Evolutionary conservation across 805 yeast genomes (phyloP), one percentile per base, ranked within the genome.

Genomic region (Lachancea thermotolerans): DNA sequence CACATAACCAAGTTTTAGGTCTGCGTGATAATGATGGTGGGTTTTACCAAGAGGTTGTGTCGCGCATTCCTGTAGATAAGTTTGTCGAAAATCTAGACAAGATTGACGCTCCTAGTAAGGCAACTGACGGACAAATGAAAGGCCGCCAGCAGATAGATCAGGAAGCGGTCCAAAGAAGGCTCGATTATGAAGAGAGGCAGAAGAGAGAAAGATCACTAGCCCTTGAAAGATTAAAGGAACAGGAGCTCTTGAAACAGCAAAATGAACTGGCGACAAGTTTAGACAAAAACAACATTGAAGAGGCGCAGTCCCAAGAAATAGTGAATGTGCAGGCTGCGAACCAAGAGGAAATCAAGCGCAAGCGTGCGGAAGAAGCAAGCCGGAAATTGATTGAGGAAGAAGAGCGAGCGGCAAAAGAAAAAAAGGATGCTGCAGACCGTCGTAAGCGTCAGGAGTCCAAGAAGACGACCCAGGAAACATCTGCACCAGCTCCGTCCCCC

Each of bases 61-160:
- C 59, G 10, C 55, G 56, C 16, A 49, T 62, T 3, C 66, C 68
- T 3, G 46, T 55, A 15, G 33, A 45, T 14, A 48, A 48, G 29
- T 42, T 40, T 30, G 41, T 44, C 4, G 49, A 42, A 25, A 48
- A 33, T 12, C 48, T 45, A 16, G 47, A 43, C 33, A 41, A 36
- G 17, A 82, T 81, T 55, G 87, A 85, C 14, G 28, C 41, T 28
- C 15, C 35, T 12, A 39, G 18, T 6, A 28, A 11, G 16, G 10
- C 14, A 33, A 35, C 16, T 29, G 27, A 36, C 16, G 14, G 21
- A 4, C n/a, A 18, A 15, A 15, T 37, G 41, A 35, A 40, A 28
- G 38, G n/a, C 10, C 30, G 43, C 15, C 28, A 17, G 36, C 25
- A 7, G 21, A 30, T 41, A 27, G 41, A 41, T 30, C 39, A 36